phyloP scores from a whole-genome alignment of 2,329 filamentous ascomycete genomes.

The Lachnellula arida region DNA sequence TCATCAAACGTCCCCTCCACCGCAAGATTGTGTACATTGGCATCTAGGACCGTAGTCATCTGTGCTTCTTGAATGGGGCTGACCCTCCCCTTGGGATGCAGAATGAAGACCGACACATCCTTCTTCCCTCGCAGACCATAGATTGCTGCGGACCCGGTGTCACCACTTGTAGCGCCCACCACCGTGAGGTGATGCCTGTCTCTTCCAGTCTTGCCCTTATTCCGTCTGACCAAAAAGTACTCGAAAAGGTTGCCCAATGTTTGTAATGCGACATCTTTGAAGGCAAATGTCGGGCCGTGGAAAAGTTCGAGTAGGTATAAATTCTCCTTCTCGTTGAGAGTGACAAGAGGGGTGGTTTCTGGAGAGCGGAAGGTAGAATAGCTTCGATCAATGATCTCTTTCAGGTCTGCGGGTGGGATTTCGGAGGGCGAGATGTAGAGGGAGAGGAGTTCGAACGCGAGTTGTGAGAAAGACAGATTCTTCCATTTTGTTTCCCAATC shows the following conservation, averaged over 20 bases:
- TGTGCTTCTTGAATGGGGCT: conserved; percentile 91
- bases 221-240: conserved; percentile 74
- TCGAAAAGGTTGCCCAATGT: conserved; percentile 96
- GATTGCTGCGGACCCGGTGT: conserved; percentile 92
- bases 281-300: conserved; percentile 91
- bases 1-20: conserved; percentile 93
- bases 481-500: conserved; percentile 70
- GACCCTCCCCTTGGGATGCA: conserved; percentile 86
- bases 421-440: conserved; percentile 82
- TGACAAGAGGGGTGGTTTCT: conserved; percentile 73
- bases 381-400: conserved; percentile 74
- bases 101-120: conserved; percentile 93
- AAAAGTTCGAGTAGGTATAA: conserved; percentile 90
- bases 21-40: conserved; percentile 88
- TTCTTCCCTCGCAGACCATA: conserved; percentile 94
- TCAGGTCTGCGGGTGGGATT: conserved; percentile 75
- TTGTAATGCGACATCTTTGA: conserved; percentile 92
- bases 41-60: conserved; percentile 90
- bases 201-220: conserved; percentile 60
- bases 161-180: conserved; percentile 80
- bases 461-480: conserved; percentile 71
- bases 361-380: conserved; percentile 84
- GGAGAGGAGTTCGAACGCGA: conserved; percentile 80
- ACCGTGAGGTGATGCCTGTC: conserved; percentile 74
- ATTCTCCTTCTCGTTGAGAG: conserved; percentile 66